Evolutionary conservation across 306 rosid species (phyloP).

Genomic region (Quercus rubra): DNA sequence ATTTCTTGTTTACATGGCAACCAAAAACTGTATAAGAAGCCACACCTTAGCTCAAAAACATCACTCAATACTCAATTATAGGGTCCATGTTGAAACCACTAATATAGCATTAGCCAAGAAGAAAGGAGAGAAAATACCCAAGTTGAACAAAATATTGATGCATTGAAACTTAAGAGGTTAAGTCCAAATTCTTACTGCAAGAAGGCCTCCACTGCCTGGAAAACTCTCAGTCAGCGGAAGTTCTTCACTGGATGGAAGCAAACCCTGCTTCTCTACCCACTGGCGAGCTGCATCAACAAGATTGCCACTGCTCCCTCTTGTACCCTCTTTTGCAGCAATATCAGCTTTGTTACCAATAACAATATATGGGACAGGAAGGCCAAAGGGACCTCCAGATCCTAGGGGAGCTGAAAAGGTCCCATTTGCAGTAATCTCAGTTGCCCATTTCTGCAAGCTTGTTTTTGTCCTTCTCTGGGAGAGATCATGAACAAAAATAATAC

Average conservation of each 20-base stretch:
- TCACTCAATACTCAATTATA: background rate
- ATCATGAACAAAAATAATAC: constrained; percentile 97
- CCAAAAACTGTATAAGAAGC: background rate
- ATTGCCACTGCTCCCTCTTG: constrained; percentile 90
- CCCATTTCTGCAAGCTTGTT: constrained; percentile 94
- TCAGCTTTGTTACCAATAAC: constrained; percentile 94
- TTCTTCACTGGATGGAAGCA: constrained; percentile 95
- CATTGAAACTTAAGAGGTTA: background rate
- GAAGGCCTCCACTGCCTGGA: constrained; percentile 77
- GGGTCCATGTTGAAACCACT: background rate
- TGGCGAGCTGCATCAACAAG: constrained; percentile 98
- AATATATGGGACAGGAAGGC: constrained; percentile 92
- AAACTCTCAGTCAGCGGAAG: constrained; percentile 93
- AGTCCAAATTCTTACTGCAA: constrained; percentile 59
- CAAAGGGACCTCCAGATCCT: constrained; percentile 92
- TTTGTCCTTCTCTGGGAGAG: constrained; percentile 96
- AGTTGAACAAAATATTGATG: background rate
- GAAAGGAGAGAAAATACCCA: background rate
- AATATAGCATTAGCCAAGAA: background rate
- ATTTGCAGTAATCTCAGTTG: constrained; percentile 76
- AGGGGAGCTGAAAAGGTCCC: constrained; percentile 98
- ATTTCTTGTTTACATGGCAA: no score
- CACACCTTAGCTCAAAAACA: background rate
- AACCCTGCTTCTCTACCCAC: constrained; percentile 99
- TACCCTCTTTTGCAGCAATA: constrained; percentile 90